Evolutionary conservation across 2,329 filamentous ascomycete genomes (phyloP).

Genomic region (Paecilomyces fulvus): DNA sequence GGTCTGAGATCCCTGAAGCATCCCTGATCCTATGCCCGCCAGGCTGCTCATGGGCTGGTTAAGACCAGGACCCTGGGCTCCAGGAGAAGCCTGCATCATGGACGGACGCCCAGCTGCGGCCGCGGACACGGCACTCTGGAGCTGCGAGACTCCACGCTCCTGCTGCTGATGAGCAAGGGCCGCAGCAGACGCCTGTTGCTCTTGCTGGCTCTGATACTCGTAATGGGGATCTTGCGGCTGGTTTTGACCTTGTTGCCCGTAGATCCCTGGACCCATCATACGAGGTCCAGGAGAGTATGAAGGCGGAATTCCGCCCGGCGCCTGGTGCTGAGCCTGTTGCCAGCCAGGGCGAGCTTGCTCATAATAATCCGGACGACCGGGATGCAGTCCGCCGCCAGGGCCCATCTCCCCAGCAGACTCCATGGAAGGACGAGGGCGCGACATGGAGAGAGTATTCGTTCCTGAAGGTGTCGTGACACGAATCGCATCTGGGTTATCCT

Average conservation of each 20-base stretch:
- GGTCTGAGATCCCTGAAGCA: slow-evolving; percentile 44
- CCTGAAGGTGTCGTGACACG: slow-evolving; percentile 95
- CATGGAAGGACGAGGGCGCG: slow-evolving; percentile 28
- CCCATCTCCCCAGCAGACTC: slow-evolving; percentile 25
- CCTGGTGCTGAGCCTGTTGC: slow-evolving; percentile 27
- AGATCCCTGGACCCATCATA: slow-evolving; percentile 27
- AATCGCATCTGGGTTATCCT: slow-evolving; percentile 91
- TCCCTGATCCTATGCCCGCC: slow-evolving; percentile 54
- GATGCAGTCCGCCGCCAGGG: slow-evolving; percentile 22
- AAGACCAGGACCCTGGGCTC: slow-evolving; percentile 36
- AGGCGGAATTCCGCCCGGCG: slow-evolving; percentile 21
- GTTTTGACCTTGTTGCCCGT: slow-evolving; percentile 27
- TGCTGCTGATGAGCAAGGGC: slow-evolving; percentile 52
- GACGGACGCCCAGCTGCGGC: slow-evolving; percentile 41
- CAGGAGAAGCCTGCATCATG: slow-evolving; percentile 40
- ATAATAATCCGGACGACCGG: slow-evolving; percentile 31
- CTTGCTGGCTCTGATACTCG: slow-evolving; percentile 34
- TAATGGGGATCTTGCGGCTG: slow-evolving; percentile 36
- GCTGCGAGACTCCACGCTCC: slow-evolving; percentile 56
- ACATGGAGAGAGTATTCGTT: slow-evolving; percentile 86
- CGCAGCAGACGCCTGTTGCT: slow-evolving; percentile 41
- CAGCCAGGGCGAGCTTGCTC: slow-evolving; percentile 32
- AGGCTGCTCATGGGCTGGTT: slow-evolving; percentile 49
- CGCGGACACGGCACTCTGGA: slow-evolving; percentile 58
- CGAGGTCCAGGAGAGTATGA: slow-evolving; percentile 35